Conservation (phyloP, 345 rosid genomes). For the Eucalyptus lansdowneana region DNA sequence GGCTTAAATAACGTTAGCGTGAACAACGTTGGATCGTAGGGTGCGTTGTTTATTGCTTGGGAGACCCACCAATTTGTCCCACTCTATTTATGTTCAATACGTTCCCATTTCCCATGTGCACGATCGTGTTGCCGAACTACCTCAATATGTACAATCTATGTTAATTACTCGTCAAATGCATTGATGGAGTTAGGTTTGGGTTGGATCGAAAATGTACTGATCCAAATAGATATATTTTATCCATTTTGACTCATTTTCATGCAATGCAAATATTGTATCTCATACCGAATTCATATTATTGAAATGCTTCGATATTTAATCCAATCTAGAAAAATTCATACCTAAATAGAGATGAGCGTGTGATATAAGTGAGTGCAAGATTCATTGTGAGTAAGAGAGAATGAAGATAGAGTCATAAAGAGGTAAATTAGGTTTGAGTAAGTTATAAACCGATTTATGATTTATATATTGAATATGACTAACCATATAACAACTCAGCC, state of each 20-base stretch:
- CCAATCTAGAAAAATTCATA: no score
- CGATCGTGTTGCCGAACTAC: neutral
- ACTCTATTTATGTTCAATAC: neutral
- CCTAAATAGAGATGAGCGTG: neutral
- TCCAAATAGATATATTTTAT: no score
- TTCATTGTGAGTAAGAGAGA: neutral
- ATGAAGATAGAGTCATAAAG: no score
- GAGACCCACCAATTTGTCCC: neutral
- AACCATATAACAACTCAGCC: neutral
- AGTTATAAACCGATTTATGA: neutral
- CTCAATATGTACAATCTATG: neutral
- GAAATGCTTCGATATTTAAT: no score
- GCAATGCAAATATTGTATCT: no score
- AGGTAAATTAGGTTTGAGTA: neutral
- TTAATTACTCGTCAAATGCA: neutral
- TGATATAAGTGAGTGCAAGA: neutral
- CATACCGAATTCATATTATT: neutral
- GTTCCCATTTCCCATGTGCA: neutral
- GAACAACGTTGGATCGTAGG: neutral
- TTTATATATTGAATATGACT: neutral
- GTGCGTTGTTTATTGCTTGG: neutral
- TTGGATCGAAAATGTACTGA: fast-evolving
- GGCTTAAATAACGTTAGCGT: neutral
- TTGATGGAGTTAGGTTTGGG: fast-evolving
- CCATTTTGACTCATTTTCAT: neutral